Evolutionary conservation across 345 rosid species (phyloP), one percentile per base, ranked within the genome.

Genomic region (Psidium guajava): DNA sequence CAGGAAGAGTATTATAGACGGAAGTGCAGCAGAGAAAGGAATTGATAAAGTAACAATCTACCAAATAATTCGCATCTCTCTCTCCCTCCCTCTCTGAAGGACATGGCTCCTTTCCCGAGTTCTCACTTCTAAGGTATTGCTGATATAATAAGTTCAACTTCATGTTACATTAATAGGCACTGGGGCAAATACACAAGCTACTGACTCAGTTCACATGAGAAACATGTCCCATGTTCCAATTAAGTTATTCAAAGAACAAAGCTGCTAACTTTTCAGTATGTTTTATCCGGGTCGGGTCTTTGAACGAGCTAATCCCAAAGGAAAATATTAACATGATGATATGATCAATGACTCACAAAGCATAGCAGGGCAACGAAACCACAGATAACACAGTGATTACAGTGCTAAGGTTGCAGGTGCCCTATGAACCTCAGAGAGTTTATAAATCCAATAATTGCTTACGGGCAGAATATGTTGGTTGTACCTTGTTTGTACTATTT

Each of bases 401-500:
- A 18, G 47, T 36, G 36, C 80, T 36, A 69, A 0, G 13, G 80
- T 69, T 7, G 0, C 13, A 9, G 77, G 80, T 69, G 1, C 80
- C 80, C 8, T 9, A 36, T 32, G 80, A 69, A 69, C 47, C 47
- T 1, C 47, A 9, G 47, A 69, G 25, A 69, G 3, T 69, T 18
- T 28, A 69, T 69, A 32, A 69, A 8, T 20, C 1, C 80, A 69
- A 69, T 36, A 21, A 36, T 69, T 8, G 47, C 80, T 21, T 9
- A 18, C 25, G 18, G 80, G 80, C 47, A 50, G 25, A 42, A 55
- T 69, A 44, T 57, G 84, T 20, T 82, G 83, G 27, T 13, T 15
- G 64, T 90, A 96, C 98, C 98, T 94, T 85, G 93, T 95, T 9
- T 16, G 81, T 84, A 94, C 97, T 80, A 96, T 90, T 89, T 95